Evolutionary conservation across 108 stramenopile genomes (phyloP).

Genomic region (Nannochloropsis granulata): DNA sequence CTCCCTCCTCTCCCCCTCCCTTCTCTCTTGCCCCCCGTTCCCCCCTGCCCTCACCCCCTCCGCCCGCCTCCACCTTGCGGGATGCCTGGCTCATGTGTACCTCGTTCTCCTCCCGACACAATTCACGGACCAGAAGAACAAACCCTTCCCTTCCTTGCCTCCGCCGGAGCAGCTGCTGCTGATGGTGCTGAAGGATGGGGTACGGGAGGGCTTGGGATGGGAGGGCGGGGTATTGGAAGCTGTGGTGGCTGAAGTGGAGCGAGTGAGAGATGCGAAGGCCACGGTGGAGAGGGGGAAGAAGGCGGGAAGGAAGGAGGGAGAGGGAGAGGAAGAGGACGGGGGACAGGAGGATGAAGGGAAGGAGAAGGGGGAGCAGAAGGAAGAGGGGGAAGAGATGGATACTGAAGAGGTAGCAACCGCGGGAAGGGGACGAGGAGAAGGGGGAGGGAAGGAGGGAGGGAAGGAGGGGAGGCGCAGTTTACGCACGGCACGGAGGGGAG

Average conservation of each 20-base stretch:
- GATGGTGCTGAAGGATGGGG: neutral
- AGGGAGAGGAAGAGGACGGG: neutral
- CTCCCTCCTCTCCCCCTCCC: neutral
- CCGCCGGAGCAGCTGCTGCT: neutral
- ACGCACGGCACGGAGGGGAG: neutral
- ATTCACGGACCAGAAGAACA: neutral
- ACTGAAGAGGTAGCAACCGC: neutral
- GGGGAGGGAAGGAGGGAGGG: neutral
- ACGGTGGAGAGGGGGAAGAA: neutral
- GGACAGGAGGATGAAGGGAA: neutral
- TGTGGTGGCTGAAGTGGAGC: neutral
- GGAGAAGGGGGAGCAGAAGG: neutral
- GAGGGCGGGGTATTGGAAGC: neutral
- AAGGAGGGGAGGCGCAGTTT: neutral
- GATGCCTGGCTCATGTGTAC: neutral
- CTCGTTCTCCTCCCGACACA: neutral
- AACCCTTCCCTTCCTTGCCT: neutral
- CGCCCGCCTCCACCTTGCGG: neutral
- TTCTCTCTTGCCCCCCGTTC: neutral
- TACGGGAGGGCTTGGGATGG: neutral
- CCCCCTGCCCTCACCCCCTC: neutral
- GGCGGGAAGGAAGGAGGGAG: neutral
- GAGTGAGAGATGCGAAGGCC: neutral
- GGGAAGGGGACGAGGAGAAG: neutral
- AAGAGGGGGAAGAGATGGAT: neutral